These are phyloP conservation scores for Coelastrella sp. DNA, from an alignment of 139 green algal genomes.

Conservation along the genomic window DNA sequence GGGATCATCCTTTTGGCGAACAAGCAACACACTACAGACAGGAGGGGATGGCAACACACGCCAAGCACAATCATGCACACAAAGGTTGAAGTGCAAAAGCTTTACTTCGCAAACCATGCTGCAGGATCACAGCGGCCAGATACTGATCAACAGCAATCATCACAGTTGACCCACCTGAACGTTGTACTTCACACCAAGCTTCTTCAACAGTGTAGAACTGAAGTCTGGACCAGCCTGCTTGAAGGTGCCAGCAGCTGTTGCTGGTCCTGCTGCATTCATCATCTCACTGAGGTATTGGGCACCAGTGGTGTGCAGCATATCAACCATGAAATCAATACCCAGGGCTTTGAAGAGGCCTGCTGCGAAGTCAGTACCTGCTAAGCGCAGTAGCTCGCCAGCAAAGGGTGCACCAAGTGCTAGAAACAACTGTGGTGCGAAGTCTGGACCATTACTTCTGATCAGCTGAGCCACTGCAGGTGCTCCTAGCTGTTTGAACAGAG, in stretches of 20 bases:
- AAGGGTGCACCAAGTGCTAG: slow-evolving; percentile 5
- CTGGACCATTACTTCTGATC: not conserved
- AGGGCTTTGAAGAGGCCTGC: slow-evolving; percentile 17
- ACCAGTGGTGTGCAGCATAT: slow-evolving; percentile 30
- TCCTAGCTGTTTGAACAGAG: slow-evolving; percentile 11
- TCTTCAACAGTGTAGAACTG: slow-evolving; percentile 17
- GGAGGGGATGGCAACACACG: too few species aligned
- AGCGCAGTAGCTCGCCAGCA: slow-evolving; percentile 16
- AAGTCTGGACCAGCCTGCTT: slow-evolving; percentile 19
- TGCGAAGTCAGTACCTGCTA: slow-evolving; percentile 17
- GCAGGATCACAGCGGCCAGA: not conserved
- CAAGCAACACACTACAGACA: too few species aligned
- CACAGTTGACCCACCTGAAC: slow-evolving; percentile 9
- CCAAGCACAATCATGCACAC: too few species aligned
- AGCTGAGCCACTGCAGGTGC: slow-evolving; percentile 1
- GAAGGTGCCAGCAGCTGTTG: slow-evolving; percentile 34
- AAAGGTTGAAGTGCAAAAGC: too few species aligned
- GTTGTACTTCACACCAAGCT: slow-evolving; percentile 34
- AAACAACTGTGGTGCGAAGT: slow-evolving; percentile 37
- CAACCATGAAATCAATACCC: slow-evolving; percentile 35
- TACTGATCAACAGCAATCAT: too few species aligned
- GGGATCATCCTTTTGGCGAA: too few species aligned
- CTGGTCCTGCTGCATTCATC: slow-evolving; percentile 33
- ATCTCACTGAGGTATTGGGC: slow-evolving; percentile 30
- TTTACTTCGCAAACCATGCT: not conserved